phyloP scores from a whole-genome alignment of 1,284 basidiomycete genomes.

The Cryptococcus sp. region DNA sequence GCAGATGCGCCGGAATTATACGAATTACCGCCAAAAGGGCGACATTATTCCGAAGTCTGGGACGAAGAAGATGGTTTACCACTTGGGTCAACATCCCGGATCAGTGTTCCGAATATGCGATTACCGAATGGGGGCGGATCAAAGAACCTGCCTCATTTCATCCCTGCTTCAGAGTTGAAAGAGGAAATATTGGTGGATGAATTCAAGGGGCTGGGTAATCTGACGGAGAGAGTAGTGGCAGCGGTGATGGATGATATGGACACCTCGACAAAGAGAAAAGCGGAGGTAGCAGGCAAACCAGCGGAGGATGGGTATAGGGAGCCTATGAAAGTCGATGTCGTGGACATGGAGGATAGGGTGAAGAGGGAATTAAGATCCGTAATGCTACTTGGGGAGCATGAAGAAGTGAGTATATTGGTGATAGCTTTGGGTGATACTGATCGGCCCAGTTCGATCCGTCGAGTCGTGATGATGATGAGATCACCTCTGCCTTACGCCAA shows the following conservation, averaged over 20 bases:
- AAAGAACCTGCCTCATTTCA: conserved; percentile 21
- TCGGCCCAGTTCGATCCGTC: conserved; percentile 64
- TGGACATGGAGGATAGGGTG: conserved; percentile 54
- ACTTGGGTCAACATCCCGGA: conserved; percentile 29
- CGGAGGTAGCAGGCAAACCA: conserved; percentile 6
- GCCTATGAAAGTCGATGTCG: conserved; percentile 45
- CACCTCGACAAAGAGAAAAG: conserved; percentile 54
- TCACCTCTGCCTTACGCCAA: conserved; percentile 80
- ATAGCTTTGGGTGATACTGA: neutral
- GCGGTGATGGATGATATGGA: conserved; percentile 58
- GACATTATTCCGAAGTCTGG: conserved; percentile 86
- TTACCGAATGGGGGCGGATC: conserved; percentile 9
- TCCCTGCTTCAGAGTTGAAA: conserved; percentile 30
- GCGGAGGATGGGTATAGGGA: conserved; percentile 32
- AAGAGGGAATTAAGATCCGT: conserved; percentile 53
- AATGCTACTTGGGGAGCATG: conserved; percentile 52
- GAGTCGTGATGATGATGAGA: conserved; percentile 82
- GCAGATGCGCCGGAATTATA: conserved; percentile 79
- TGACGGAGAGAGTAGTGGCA: conserved; percentile 58
- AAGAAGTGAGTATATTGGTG: conserved; percentile 45
- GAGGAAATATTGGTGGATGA: conserved; percentile 43
- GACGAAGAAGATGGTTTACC: conserved; percentile 72
- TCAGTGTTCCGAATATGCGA: conserved; percentile 33
- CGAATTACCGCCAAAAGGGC: conserved; percentile 77
- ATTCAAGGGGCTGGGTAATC: conserved; percentile 34